Evolutionary conservation across 345 rosid species (phyloP).

Genomic region (Salix suchowensis): DNA sequence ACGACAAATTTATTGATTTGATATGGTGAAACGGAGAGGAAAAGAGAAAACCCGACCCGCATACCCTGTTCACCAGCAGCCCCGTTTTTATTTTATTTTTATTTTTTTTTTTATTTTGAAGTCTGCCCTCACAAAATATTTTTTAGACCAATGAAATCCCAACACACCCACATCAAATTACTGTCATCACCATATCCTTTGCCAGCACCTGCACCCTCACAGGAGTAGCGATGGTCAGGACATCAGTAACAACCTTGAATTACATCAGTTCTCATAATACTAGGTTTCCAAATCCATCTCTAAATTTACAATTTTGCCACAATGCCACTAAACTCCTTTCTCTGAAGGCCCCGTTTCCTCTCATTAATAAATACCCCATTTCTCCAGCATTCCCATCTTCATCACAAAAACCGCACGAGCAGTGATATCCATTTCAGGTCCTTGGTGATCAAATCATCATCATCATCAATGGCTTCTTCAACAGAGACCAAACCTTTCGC

Average conservation of each 20-base stretch:
- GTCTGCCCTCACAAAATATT: background rate
- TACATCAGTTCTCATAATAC: background rate
- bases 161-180: background rate
- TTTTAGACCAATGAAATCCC: background rate
- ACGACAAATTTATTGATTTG: too few relatives aligned
- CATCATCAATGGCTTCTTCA: constrained; percentile 35
- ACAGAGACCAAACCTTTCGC: constrained; percentile 58
- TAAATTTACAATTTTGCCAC: constrained; percentile 58
- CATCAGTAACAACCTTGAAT: background rate
- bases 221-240: background rate
- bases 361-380: constrained; percentile 15
- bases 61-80: background rate
- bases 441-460: constrained; percentile 29
- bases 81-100: background rate
- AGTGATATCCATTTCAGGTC: constrained; percentile 17
- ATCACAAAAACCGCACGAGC: constrained; percentile 9
- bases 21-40: too few relatives aligned
- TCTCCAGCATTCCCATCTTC: constrained; percentile 3
- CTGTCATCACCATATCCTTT: background rate
- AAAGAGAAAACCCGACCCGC: background rate
- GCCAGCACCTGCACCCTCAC: background rate
- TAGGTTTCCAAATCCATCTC: constrained; percentile 14
- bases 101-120: too few relatives aligned
- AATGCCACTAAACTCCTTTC: constrained; percentile 9
- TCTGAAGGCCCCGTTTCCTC: constrained; percentile 9